Percentiles rank a stretch among this genome's conserved stretches.
Evolutionary conservation across 768 basidiomycete species (phyloP).

Genomic region (Leccinum subgranulosum): DNA sequence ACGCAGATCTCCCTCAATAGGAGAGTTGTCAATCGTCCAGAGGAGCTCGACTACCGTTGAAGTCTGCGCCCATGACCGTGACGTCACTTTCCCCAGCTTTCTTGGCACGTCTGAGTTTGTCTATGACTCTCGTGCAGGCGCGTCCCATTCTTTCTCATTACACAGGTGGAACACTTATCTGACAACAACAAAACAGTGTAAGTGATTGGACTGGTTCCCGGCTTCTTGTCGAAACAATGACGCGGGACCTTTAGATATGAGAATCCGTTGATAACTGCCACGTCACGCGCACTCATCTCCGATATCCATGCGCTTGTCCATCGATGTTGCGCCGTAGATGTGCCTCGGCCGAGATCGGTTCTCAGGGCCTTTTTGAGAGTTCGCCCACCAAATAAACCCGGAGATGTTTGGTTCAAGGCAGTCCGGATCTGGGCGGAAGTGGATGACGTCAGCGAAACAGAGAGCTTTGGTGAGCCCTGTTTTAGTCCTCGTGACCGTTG

Average conservation of each 20-base stretch:
- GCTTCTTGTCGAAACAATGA: constrained; percentile 8
- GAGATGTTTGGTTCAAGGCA: constrained; percentile 55
- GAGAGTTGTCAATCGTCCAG: constrained; percentile 33
- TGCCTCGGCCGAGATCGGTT: constrained; percentile 65
- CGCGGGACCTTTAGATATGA: constrained; percentile 52
- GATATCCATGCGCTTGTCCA: constrained; percentile 66
- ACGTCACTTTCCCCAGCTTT: constrained; percentile 40
- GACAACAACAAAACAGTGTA: constrained; percentile 20
- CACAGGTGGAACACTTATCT: constrained; percentile 2
- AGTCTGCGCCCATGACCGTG: constrained; percentile 64
- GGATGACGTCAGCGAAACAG: constrained; percentile 71
- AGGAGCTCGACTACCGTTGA: constrained; percentile 60
- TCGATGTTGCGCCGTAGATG: constrained; percentile 57
- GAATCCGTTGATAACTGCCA: constrained; percentile 75
- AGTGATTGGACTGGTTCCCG: constrained; percentile 13
- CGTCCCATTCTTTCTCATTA: constrained; percentile 26
- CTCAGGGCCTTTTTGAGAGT: constrained; percentile 55
- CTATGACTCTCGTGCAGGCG: constrained; percentile 71
- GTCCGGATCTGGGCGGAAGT: constrained; percentile 73
- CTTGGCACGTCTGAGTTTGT: constrained; percentile 55
- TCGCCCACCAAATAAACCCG: constrained; percentile 10
- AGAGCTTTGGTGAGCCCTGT: constrained; percentile 62
- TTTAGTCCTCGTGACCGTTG: neutral
- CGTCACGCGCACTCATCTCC: constrained; percentile 66
- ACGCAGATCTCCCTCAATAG: constrained; percentile 14